Evolutionary conservation across 306 rosid genomes (phyloP), one percentile per base, ranked within the genome.

Genomic region (Casuarina cunninghamiana): DNA sequence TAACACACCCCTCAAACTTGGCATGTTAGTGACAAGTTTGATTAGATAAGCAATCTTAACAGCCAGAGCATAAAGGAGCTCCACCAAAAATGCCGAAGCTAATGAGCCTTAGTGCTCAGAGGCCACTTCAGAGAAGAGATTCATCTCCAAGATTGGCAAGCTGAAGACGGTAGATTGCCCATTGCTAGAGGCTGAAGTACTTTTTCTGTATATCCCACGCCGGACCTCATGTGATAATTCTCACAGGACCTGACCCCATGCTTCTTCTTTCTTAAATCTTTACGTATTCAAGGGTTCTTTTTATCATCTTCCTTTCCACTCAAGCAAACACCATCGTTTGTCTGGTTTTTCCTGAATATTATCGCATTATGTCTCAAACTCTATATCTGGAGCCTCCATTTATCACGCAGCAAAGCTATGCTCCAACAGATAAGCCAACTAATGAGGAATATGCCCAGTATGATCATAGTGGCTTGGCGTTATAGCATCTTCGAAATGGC

Each of bases 1-100:
- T 26, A 26, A 26, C 32, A 26, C 32, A 26, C 32, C 32, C 32
- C 32, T 26, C 32, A 26, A 26, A 26, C 32, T 26, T 26, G 1
- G 32, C 32, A 26, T 26, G 32, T 26, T 26, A 26, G 32, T 26
- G 32, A 26, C 32, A 26, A 26, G 32, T 26, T 26, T 26, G 32
- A 26, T 26, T 26, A 26, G 32, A 26, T 26, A 26, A 26, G 32
- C 32, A 26, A 26, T 26, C 32, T 26, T 26, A 26, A 26, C 32
- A 26, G 32, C 10, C 39, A 80, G 55, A 44, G 87, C 83, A 80
- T 77, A 80, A 80, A 78, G 80, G 84, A 80, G 48, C 83, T 78
- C 87, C 82, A 81, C 84, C 79, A 73, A 26, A 43, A 43, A 13
- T 54, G 21, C 35, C 45, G 32, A 26, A 12, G 61, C 26, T 3